Evolutionary conservation across 1,139 yeast genomes (phyloP), one percentile per base, ranked within the genome.

Genomic region (Magnusiomyces clavatus): DNA sequence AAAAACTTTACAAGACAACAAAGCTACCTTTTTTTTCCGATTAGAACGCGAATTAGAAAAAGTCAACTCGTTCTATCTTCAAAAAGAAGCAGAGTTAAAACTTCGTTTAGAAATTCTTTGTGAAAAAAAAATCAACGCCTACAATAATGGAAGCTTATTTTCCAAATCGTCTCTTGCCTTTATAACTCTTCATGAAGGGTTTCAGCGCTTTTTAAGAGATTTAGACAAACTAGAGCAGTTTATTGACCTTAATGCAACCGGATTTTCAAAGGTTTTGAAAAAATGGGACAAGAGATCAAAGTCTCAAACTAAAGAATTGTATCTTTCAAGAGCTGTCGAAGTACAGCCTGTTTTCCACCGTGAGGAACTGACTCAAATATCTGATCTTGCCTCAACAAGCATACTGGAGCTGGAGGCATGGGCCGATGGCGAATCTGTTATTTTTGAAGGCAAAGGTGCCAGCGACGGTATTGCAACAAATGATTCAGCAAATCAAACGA

Each of bases 281-380:
- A 92, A 92, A 71, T 92, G 98, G 98, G 98, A 92, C 68, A 92
- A 92, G 69, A 76, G 97, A 56, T 88, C 97, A 17, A 89, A 90
- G 62, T 86, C 96, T 1, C 95, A 88, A 60, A 90, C 97, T 10
- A 89, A 89, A 65, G 98, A 92, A 66, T 75, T 92, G 51, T 92
- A 90, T 65, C 76, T 92, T 46, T 83, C 88, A 49, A 83, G 97
- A 0, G 97, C 97, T 0, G 96, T 92, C 11, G 88, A 88, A 57
- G 96, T 92, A 2, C 98, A 92, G 66, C 98, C 98, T 0, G 95
- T 90, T 13, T 92, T 92, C 71, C 95, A 94, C 64, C 80, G 95
- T 58, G 85, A 86, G 58, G 94, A 87, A 61, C 84, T 90, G 51
- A 86, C 94, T 47, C 83, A 82, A 59, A 75, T 92, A 62, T 86